Percentiles rank a stretch among this genome's conserved stretches.
phyloP scores from a whole-genome alignment of 495 filamentous ascomycete species.

The Choiromyces venosus region DNA sequence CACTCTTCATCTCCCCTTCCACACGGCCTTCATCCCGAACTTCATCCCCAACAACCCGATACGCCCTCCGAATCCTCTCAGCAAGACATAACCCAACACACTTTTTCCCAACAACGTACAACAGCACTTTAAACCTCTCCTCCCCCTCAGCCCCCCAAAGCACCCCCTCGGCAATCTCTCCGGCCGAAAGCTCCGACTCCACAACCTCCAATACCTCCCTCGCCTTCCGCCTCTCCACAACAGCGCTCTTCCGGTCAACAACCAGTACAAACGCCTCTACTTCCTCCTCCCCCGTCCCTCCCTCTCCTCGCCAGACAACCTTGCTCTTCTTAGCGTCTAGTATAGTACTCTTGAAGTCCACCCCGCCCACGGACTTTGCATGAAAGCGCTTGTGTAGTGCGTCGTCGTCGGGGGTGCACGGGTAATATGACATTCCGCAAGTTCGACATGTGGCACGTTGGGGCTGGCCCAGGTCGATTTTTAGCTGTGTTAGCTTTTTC shows the following conservation, averaged over 20 bases:
- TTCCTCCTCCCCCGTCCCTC: background rate
- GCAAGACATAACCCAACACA: constrained; percentile 64
- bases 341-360: constrained; percentile 58
- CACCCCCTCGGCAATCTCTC: constrained; percentile 54
- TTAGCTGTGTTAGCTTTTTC: constrained; percentile 56
- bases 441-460: constrained; percentile 56
- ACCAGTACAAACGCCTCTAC: constrained; percentile 53
- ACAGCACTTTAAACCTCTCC: constrained; percentile 59
- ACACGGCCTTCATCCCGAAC: background rate
- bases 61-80: constrained; percentile 59
- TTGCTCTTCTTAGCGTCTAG: constrained; percentile 41
- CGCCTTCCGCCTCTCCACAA: constrained; percentile 54
- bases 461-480: constrained; percentile 60
- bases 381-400: constrained; percentile 64
- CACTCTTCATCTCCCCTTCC: constrained; percentile 3
- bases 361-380: constrained; percentile 58
- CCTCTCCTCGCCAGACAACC: constrained; percentile 26
- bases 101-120: constrained; percentile 59
- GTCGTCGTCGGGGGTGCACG: constrained; percentile 60
- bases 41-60: constrained; percentile 32
- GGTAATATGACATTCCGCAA: constrained; percentile 68
- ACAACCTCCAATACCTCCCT: constrained; percentile 62
- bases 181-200: constrained; percentile 60
- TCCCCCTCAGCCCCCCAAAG: constrained; percentile 52
- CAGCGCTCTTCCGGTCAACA: constrained; percentile 53